Conservation (phyloP, 2,329 filamentous ascomycete genomes). For the Fusarium xylarioides region DNA sequence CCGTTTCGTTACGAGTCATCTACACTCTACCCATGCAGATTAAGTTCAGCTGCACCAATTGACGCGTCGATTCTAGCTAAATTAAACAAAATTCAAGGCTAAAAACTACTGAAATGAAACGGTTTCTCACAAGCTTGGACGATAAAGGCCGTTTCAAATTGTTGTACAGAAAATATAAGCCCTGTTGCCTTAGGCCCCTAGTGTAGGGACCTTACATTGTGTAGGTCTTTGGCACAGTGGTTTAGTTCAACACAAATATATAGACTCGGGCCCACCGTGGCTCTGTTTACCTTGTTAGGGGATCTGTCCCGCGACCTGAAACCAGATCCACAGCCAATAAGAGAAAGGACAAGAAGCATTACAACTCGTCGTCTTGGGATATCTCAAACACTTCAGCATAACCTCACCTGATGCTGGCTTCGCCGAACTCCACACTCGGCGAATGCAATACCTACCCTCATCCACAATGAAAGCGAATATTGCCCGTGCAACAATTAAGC, state of each 20-base stretch:
- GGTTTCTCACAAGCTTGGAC: background rate
- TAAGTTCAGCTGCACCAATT: background rate
- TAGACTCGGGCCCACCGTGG: constrained; percentile 1
- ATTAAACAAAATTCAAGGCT: background rate
- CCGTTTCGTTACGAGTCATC: constrained; percentile 14
- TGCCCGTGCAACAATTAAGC: constrained; percentile 20
- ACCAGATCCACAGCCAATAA: constrained; percentile 24
- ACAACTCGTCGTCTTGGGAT: background rate
- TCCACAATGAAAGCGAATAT: constrained; percentile 21
- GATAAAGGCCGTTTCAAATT: constrained; percentile 5
- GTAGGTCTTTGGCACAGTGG: too few species aligned
- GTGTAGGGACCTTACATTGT: too few species aligned
- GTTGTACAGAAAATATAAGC: too few species aligned
- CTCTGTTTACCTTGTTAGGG: constrained; percentile 21
- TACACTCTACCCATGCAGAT: background rate
- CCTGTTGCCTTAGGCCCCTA: too few species aligned
- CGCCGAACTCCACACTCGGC: background rate
- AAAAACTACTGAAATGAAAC: background rate
- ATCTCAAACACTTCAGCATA: constrained; percentile 15
- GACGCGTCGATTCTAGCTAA: background rate
- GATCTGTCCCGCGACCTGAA: constrained; percentile 22
- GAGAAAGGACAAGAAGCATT: constrained; percentile 10
- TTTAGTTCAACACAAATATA: too few species aligned
- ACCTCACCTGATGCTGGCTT: background rate
- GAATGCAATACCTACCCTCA: background rate